A percentile compares a stretch with the other conserved stretches of the same genome.
Conservation (phyloP, 768 basidiomycete genomes). For the Agrocybe chaxingu region DNA sequence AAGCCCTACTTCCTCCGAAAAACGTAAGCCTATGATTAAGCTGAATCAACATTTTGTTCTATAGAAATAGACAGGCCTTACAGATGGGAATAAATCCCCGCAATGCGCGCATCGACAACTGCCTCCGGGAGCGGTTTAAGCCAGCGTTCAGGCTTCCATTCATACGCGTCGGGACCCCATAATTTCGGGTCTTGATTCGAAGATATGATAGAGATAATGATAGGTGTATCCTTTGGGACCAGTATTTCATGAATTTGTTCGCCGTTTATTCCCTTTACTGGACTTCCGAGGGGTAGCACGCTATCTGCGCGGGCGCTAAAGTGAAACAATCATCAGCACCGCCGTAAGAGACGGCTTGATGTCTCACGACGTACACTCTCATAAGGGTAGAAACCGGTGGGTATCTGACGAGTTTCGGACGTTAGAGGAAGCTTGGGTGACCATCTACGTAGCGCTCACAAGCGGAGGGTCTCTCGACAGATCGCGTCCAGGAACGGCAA, state of each 20-base stretch:
- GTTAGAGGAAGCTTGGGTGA: neutral
- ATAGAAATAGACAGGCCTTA: constrained; percentile 11
- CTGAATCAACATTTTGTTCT: neutral
- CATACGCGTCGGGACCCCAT: constrained; percentile 38
- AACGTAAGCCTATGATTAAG: constrained; percentile 36
- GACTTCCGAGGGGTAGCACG: too few species aligned
- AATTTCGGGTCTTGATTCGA: constrained; percentile 17
- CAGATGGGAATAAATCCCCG: constrained; percentile 34
- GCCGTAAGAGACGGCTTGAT: neutral
- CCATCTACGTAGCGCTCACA: constrained; percentile 16
- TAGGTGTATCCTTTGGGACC: neutral
- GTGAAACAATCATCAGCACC: too few species aligned
- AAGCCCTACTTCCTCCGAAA: constrained; percentile 35
- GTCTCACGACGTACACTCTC: constrained; percentile 1
- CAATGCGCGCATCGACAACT: constrained; percentile 26
- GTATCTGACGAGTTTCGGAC: constrained; percentile 12
- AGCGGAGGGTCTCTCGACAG: constrained; percentile 32
- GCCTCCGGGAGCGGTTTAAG: constrained; percentile 26
- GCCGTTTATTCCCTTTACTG: too few species aligned
- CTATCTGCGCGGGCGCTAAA: too few species aligned
- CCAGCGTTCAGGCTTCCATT: constrained; percentile 47
- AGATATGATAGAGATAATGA: constrained; percentile 1
- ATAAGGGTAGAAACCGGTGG: constrained; percentile 13
- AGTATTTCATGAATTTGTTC: neutral
- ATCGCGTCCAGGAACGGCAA: constrained; percentile 35